Base-by-base conservation (phyloP, 768 basidiomycete genomes). In the Ramaria rubella region DNA sequence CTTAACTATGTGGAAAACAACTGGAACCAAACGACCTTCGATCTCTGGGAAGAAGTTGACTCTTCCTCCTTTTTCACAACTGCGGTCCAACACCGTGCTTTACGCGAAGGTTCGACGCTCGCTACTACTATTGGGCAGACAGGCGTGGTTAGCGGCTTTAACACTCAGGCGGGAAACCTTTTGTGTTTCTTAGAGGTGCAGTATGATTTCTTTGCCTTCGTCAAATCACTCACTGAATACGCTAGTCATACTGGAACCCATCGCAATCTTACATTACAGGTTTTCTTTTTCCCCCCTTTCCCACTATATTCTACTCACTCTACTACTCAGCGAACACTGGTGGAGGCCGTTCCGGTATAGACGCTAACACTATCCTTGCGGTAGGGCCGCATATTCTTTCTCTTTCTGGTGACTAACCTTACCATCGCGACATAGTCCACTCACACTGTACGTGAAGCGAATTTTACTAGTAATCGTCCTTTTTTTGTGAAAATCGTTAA, bases 51-150 rank as follows among this genome's bases (percentile, higher is more conserved):
- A 65, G 86, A 89, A 67, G 68, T 88, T 27, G 64, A 72, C 3
- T 85, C 85, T 0, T 80, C 81, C 19, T 89, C 86, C 2, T 93
- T 89, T 76, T 92, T 88, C 67, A 92, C 90, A 4, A 81, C 86
- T 0, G 83, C 85, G 2, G 82, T 85, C 0, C 90, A 90, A 61
- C 87, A 90, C 64, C 81, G 83, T 27, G 77, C 87, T 8, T 71
- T 92, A 33, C 83, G 83, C 26, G 77, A 87, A 65, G 89, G 89
- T 23, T 75, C 81, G 3, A 60, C 76, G 0, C 73, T 92, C 12
- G 90, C 89, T 0, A 71, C 70, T 9, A 66, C 71, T 24, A 73
- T 89, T 27, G 81, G 81, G 14, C 75, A 83, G 62, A 70, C 74
- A 2, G 66, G 72, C 23, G 66, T 68, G 15, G 77, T 75, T 5